Evolutionary conservation across 2,329 filamentous ascomycete genomes (phyloP).

Genomic region (Fusarium odoratissimum): DNA sequence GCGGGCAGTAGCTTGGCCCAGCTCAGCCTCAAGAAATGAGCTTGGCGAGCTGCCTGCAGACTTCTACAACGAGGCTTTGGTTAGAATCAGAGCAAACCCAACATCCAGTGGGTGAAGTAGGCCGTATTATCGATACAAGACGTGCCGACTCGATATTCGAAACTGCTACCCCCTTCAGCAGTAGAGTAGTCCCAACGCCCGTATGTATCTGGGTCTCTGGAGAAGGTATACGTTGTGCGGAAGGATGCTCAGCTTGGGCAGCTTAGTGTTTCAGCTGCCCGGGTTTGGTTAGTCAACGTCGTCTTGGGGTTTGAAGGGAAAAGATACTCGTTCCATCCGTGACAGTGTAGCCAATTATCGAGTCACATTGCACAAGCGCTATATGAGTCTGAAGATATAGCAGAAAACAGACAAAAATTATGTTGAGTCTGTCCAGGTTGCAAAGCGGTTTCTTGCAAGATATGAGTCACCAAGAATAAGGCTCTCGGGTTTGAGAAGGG

Average conservation of each 20-base stretch:
- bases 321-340: not conserved
- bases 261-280: not conserved
- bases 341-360: not conserved
- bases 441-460: not conserved
- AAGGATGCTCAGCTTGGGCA: not conserved
- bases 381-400: not conserved
- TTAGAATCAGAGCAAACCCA: no score
- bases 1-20: not conserved
- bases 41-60: not conserved
- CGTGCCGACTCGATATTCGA: not conserved
- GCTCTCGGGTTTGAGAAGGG: not conserved
- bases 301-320: not conserved
- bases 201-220: not conserved
- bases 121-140: not conserved
- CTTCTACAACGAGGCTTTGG: no score
- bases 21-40: not conserved
- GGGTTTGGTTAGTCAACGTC: not conserved
- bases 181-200: not conserved
- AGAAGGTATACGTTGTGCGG: not conserved
- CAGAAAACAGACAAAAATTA: rapidly evolving
- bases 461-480: not conserved
- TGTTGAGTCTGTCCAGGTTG: rapidly evolving
- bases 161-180: not conserved
- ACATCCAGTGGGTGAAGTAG: not conserved
- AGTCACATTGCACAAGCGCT: not conserved